These are phyloP conservation scores for Barnettozyma salicaria DNA, from an alignment of 805 yeast species.

Conservation along the genomic window DNA sequence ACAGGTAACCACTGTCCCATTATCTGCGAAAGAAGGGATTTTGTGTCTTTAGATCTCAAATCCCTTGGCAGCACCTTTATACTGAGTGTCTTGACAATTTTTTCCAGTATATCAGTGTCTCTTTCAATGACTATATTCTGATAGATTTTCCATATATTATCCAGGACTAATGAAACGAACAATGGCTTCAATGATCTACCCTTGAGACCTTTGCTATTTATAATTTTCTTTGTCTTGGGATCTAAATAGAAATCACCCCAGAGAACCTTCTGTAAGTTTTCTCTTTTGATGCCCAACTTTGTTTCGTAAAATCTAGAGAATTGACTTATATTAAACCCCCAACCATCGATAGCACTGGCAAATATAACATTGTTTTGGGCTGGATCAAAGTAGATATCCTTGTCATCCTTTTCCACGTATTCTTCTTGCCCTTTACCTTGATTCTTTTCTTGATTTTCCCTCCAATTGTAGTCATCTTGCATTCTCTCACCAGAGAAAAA, in stretches of 20 bases:
- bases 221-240: conserved; percentile 80
- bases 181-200: conserved; percentile 66
- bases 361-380: conserved; percentile 83
- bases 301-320: conserved; percentile 82
- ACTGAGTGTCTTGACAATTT: conserved; percentile 64
- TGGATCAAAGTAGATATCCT: conserved; percentile 82
- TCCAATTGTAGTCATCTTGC: conserved; percentile 76
- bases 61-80: conserved; percentile 72
- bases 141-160: conserved; percentile 89
- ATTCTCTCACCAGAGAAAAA: conserved; percentile 90
- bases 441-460: conserved; percentile 51
- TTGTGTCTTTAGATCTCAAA: conserved; percentile 70
- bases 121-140: conserved; percentile 59
- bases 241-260: conserved; percentile 96
- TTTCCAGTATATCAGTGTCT: conserved; percentile 65
- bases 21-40: conserved; percentile 52
- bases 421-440: conserved; percentile 36
- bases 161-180: conserved; percentile 81
- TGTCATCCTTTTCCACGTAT: conserved; percentile 70
- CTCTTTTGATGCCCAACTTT: conserved; percentile 78
- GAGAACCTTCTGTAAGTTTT: conserved; percentile 72
- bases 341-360: conserved; percentile 90
- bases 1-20: conserved; percentile 95
- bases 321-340: conserved; percentile 93
- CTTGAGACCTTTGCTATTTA: conserved; percentile 58